Percentiles rank a stretch among this genome's conserved stretches.
Evolutionary conservation across 495 filamentous ascomycete species (phyloP).

Genomic region (Aspergillus indologenus): DNA sequence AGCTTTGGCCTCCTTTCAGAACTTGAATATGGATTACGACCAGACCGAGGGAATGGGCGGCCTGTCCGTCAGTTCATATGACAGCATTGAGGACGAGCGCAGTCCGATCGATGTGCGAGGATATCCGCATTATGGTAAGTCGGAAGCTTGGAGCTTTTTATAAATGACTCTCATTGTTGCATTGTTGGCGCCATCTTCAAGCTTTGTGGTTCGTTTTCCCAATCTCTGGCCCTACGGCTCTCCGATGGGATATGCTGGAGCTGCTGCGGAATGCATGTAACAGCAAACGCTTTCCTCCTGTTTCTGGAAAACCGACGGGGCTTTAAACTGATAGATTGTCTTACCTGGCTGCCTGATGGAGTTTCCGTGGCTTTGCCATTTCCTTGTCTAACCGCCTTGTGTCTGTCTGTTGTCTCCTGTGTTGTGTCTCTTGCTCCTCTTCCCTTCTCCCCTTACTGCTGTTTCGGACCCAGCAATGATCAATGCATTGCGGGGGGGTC

Average conservation of each 20-base stretch:
- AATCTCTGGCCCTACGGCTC: constrained; percentile 15
- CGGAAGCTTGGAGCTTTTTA: constrained; percentile 3
- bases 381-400: no score
- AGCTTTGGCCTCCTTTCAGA: constrained; percentile 36
- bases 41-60: constrained; percentile 49
- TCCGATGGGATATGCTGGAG: constrained; percentile 15
- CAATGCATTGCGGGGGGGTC: not conserved
- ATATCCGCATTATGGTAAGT: constrained; percentile 48
- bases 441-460: not conserved
- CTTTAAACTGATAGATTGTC: not conserved
- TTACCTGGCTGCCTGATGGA: constrained; percentile 8
- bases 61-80: constrained; percentile 49
- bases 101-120: constrained; percentile 42
- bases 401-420: no score
- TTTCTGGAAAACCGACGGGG: constrained; percentile 8
- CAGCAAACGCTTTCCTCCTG: constrained; percentile 8
- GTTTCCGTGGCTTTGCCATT: not conserved
- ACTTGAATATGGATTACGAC: constrained; percentile 45
- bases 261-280: constrained; percentile 16
- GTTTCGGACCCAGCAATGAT: not conserved
- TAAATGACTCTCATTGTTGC: constrained; percentile 35
- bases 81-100: constrained; percentile 48
- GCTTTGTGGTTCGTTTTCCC: constrained; percentile 30
- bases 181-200: constrained; percentile 38
- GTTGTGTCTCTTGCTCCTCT: no score